Evolutionary conservation across 177 flowering plant genomes (phyloP).

Genomic region (Vitis hybrid): DNA sequence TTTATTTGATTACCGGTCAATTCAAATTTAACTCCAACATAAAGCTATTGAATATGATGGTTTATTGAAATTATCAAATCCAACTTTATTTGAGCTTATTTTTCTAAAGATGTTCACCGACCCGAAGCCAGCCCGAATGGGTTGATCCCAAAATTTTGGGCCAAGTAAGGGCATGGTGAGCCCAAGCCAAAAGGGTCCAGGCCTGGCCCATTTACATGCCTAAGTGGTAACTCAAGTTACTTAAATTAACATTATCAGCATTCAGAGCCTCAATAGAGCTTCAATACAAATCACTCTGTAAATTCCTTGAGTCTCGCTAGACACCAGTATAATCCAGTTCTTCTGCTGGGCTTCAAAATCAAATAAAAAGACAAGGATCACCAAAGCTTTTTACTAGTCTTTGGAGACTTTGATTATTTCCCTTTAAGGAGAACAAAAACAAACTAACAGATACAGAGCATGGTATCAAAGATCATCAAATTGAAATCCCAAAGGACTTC

Average conservation of each 20-base stretch:
- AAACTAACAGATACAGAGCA: constrained; percentile 12
- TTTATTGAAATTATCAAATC: no score
- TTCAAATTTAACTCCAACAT: no score
- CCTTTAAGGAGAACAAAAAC: constrained; percentile 12
- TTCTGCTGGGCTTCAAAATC: constrained; percentile 9
- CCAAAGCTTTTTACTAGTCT: constrained; percentile 11
- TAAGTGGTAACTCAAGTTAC: no score
- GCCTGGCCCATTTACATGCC: no score
- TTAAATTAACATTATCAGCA: neutral
- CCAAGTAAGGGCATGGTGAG: no score
- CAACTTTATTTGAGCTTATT: no score
- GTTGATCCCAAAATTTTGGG: no score
- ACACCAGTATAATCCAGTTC: neutral
- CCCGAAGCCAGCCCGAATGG: no score
- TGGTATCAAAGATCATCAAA: constrained; percentile 35
- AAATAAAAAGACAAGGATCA: constrained; percentile 12
- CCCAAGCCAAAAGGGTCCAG: neutral
- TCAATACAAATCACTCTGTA: neutral
- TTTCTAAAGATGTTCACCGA: no score
- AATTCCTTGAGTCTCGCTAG: no score
- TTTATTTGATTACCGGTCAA: no score
- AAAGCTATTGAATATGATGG: no score
- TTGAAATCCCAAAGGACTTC: constrained; percentile 64
- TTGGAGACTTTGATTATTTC: constrained; percentile 29
- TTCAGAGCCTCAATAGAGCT: neutral